A percentile compares a stretch with the other conserved stretches of the same genome.
Evolutionary conservation across 345 rosid species (phyloP).

Genomic region (Populus simonii): DNA sequence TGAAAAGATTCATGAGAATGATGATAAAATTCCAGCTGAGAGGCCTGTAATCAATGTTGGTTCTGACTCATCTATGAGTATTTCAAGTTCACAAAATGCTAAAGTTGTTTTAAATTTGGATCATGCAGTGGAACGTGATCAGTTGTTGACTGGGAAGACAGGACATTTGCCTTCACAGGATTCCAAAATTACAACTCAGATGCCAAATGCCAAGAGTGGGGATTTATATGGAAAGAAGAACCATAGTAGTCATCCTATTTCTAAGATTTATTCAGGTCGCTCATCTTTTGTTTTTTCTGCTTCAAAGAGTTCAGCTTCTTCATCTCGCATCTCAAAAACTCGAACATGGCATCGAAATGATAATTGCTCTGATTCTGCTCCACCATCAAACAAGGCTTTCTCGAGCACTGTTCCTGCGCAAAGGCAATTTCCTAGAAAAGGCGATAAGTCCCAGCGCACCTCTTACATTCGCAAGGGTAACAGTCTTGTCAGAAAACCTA

Average conservation of each 20-base stretch:
- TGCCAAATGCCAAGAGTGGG: constrained; percentile 26
- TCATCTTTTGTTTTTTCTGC: constrained; percentile 41
- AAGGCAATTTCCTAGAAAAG: constrained; percentile 36
- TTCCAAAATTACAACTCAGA: constrained; percentile 26
- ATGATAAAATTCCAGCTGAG: constrained; percentile 31
- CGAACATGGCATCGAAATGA: constrained; percentile 75
- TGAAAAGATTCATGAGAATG: constrained; percentile 27
- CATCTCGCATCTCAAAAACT: constrained; percentile 44
- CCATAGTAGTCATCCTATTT: constrained; percentile 33
- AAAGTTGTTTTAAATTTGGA: constrained; percentile 24
- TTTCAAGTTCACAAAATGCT: constrained; percentile 27
- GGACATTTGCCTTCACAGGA: constrained; percentile 28
- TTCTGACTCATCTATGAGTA: constrained; percentile 27
- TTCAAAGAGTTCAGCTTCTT: constrained; percentile 45
- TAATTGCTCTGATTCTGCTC: constrained; percentile 30
- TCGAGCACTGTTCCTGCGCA: constrained; percentile 35
- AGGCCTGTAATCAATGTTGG: constrained; percentile 27
- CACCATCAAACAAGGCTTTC: constrained; percentile 40
- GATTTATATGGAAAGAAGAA: constrained; percentile 42
- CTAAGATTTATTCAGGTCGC: constrained; percentile 39
- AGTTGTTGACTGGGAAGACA: constrained; percentile 26
- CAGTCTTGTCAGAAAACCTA: constrained; percentile 80
- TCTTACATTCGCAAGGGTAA: constrained; percentile 89
- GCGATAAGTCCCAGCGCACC: constrained; percentile 31
- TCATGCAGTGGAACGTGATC: constrained; percentile 28